Conservation (phyloP, 1,284 basidiomycete species). For the Fomitiporia mediterranea region DNA sequence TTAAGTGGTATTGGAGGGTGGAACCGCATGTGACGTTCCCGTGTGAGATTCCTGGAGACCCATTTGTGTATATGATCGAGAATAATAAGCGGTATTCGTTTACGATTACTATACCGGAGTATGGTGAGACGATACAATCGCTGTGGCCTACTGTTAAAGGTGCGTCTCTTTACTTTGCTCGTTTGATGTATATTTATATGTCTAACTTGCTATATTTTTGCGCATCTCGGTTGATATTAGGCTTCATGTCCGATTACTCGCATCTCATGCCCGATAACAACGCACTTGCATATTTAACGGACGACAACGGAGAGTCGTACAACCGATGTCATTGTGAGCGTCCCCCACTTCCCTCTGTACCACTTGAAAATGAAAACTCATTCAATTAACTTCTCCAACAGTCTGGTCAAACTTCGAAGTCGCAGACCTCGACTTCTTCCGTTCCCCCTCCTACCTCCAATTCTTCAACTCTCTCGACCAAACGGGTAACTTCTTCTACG, state of each 20-base stretch:
- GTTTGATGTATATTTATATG: not conserved
- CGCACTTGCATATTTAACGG: conserved; percentile 63
- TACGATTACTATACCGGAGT: conserved; percentile 76
- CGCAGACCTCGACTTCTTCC: conserved; percentile 58
- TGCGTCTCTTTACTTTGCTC: conserved; percentile 22
- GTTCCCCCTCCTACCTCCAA: conserved; percentile 57
- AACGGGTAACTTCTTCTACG: conserved; percentile 75
- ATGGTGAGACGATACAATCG: conserved; percentile 66
- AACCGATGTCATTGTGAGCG: conserved; percentile 71
- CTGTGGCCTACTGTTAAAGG: conserved; percentile 64
- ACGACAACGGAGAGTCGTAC: conserved; percentile 57
- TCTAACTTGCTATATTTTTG: not conserved
- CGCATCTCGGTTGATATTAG: conserved; percentile 29
- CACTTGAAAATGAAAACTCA: not conserved
- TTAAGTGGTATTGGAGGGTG: conserved; percentile 63
- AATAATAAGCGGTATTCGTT: conserved; percentile 55
- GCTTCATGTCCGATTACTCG: conserved; percentile 61
- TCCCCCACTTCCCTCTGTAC: conserved; percentile 10
- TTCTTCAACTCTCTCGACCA: conserved; percentile 73
- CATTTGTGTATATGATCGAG: conserved; percentile 72
- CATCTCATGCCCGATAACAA: conserved; percentile 62
- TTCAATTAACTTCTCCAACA: conserved; percentile 23
- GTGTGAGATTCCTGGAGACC: conserved; percentile 71
- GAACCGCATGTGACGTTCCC: conserved; percentile 72
- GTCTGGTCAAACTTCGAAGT: conserved; percentile 82